Conservation (phyloP, 257 asterid genomes). For the Voacanga thouarsii region DNA sequence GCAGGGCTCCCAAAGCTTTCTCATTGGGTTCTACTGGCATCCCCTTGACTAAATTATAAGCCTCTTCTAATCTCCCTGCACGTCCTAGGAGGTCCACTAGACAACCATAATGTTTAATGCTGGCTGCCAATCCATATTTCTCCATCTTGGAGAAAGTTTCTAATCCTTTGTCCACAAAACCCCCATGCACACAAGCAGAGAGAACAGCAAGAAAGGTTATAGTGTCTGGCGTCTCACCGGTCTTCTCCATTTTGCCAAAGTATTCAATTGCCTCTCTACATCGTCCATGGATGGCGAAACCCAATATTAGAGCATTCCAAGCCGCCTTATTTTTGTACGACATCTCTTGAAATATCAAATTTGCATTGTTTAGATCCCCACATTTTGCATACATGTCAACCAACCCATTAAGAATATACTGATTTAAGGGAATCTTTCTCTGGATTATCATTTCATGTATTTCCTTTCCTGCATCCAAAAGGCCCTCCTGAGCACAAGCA, state of each 20-base stretch:
- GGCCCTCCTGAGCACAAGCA: conserved; percentile 73
- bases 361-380: conserved; percentile 60
- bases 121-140: conserved; percentile 46
- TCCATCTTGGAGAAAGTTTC: conserved; percentile 54
- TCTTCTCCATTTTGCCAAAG: conserved; percentile 47
- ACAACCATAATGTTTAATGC: conserved; percentile 71
- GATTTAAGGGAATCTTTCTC: conserved; percentile 43
- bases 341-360: conserved; percentile 49
- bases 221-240: conserved; percentile 43
- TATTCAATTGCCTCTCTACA: conserved; percentile 51
- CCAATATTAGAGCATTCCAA: conserved; percentile 71
- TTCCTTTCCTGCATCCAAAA: conserved; percentile 52
- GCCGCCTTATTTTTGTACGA: conserved; percentile 30
- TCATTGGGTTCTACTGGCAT: conserved; percentile 68
- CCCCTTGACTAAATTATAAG: conserved; percentile 45
- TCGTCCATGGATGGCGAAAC: conserved; percentile 60
- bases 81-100: conserved; percentile 77
- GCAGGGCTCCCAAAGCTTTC: conserved; percentile 60
- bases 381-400: conserved; percentile 92
- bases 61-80: conserved; percentile 63
- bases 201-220: conserved; percentile 66
- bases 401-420: conserved; percentile 59
- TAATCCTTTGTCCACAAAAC: conserved; percentile 69
- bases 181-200: conserved; percentile 81
- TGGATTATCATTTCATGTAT: conserved; percentile 53